phyloP scores from a whole-genome alignment of 1,284 basidiomycete genomes.

The Earliella scabrosa region DNA sequence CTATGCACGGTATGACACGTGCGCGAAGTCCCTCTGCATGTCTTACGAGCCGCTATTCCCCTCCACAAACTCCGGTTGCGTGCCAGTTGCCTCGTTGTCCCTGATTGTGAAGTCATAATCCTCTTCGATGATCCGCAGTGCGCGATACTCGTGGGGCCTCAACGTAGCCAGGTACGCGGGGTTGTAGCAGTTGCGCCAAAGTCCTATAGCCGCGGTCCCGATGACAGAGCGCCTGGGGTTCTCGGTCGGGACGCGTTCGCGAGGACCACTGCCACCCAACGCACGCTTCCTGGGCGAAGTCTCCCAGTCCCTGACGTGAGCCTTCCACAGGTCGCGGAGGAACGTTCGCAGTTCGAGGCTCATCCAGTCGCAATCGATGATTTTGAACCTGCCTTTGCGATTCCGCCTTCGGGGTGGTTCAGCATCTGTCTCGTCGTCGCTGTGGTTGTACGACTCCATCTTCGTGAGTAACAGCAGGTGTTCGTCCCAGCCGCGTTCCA shows the following conservation, averaged over 20 bases:
- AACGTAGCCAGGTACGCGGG: neutral
- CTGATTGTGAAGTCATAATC: neutral
- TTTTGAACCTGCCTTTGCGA: neutral
- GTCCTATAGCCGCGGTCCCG: neutral
- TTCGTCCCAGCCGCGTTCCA: neutral
- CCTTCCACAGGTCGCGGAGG: neutral
- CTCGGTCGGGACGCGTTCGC: neutral
- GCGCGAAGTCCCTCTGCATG: too few species aligned
- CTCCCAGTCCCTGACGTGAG: neutral
- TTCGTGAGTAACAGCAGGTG: neutral
- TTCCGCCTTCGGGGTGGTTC: neutral
- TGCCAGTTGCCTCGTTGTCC: neutral
- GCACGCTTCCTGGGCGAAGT: neutral
- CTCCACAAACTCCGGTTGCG: neutral
- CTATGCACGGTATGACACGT: too few species aligned
- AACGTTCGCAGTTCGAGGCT: neutral
- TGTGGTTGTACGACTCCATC: neutral
- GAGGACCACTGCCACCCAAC: neutral
- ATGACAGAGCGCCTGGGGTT: too few species aligned
- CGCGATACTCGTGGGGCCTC: neutral
- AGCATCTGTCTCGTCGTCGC: neutral
- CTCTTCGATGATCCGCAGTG: neutral
- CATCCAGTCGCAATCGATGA: neutral
- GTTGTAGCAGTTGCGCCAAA: constrained; percentile 2
- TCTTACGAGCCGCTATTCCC: neutral